Evolutionary conservation across 495 filamentous ascomycete species (phyloP).

Genomic region (Neurospora sp.): DNA sequence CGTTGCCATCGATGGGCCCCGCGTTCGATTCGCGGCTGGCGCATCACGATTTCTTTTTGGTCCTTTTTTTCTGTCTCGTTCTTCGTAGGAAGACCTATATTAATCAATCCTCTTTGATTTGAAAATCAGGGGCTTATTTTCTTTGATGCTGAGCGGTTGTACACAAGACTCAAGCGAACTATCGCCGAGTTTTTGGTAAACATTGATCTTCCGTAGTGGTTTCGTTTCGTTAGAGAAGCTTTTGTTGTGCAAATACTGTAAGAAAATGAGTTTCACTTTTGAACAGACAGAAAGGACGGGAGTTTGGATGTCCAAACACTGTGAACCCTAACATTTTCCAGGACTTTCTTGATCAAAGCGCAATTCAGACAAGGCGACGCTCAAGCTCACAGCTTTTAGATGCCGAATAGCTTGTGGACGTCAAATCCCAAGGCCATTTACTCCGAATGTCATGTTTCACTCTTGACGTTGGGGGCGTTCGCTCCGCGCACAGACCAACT

Average conservation of each 20-base stretch:
- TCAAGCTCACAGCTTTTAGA: neutral
- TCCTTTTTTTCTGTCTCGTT: neutral
- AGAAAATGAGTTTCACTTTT: neutral
- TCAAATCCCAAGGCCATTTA: neutral
- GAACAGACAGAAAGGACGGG: neutral
- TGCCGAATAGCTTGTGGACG: neutral
- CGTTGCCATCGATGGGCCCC: slow-evolving; percentile 45
- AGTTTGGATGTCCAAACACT: neutral
- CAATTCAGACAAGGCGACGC: neutral
- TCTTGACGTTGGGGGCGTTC: neutral
- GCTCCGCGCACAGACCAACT: neutral
- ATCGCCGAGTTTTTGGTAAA: neutral
- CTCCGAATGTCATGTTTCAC: neutral
- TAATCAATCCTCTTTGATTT: neutral
- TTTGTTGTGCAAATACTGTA: neutral
- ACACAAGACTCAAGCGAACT: neutral
- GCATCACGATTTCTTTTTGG: slow-evolving; percentile 8
- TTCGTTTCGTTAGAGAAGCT: neutral
- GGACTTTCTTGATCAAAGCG: neutral
- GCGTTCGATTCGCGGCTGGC: slow-evolving; percentile 42
- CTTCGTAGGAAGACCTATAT: neutral
- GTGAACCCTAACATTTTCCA: neutral
- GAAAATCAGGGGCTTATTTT: neutral
- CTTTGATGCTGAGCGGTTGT: neutral
- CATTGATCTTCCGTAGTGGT: neutral